phyloP scores from a whole-genome alignment of 495 filamentous ascomycete genomes.

The Hypoxylon rickii region DNA sequence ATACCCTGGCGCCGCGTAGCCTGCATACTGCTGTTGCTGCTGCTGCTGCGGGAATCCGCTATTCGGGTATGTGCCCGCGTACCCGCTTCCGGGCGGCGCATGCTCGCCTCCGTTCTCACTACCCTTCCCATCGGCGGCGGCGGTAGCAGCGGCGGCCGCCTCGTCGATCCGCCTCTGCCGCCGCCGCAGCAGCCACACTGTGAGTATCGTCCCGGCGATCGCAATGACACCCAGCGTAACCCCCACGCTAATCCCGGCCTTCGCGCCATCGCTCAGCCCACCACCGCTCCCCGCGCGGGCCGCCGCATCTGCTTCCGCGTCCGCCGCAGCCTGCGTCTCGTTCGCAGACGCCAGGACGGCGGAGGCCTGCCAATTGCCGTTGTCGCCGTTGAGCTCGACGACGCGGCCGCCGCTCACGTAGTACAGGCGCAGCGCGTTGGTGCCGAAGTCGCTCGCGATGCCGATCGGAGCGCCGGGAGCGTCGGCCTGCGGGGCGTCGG shows the following conservation, averaged over 20 bases:
- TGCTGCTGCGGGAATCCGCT: not conserved
- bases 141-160: constrained; percentile 3
- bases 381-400: constrained; percentile 29
- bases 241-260: constrained; percentile 29
- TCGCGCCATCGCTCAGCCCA: constrained; percentile 28
- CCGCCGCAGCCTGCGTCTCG: not conserved
- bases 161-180: constrained; percentile 20
- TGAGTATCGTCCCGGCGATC: constrained; percentile 19
- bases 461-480: constrained; percentile 18
- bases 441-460: constrained; percentile 26
- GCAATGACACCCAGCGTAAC: constrained; percentile 32
- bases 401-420: constrained; percentile 29
- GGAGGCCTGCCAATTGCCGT: constrained; percentile 8
- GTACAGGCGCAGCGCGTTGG: constrained; percentile 26
- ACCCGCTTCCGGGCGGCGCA: not conserved
- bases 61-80: too few species aligned
- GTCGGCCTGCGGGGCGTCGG: constrained; percentile 37
- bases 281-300: not conserved
- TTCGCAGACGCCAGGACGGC: constrained; percentile 6
- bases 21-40: not conserved
- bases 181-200: constrained; percentile 23
- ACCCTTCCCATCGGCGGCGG: not conserved
- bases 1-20: not conserved
- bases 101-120: not conserved
- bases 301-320: not conserved